These are phyloP conservation scores for Veloboletus limbatus DNA, from an alignment of 1,284 basidiomycete genomes.

Conservation along the genomic window DNA sequence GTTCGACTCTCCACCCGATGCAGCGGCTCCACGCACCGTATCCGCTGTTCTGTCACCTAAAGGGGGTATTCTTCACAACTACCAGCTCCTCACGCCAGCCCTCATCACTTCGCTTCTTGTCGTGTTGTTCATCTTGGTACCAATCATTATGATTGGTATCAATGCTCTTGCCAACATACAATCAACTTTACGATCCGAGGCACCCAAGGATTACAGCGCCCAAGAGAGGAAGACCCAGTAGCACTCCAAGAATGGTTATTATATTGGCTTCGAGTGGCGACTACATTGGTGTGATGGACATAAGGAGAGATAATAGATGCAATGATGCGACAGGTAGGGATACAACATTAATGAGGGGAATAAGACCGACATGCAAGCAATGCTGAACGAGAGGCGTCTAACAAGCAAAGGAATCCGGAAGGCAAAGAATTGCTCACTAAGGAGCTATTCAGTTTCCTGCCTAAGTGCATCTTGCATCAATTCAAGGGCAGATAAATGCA, in stretches of 20 bases:
- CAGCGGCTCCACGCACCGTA: slow-evolving; percentile 27
- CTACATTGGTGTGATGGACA: slow-evolving; percentile 22
- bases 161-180: slow-evolving; percentile 74
- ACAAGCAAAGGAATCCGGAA: background rate
- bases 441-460: slow-evolving; percentile 26
- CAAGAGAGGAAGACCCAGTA: slow-evolving; percentile 81
- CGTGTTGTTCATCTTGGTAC: slow-evolving; percentile 68
- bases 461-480: slow-evolving; percentile 47
- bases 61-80: slow-evolving; percentile 67
- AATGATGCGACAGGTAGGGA: slow-evolving; percentile 25
- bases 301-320: slow-evolving; percentile 26
- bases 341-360: slow-evolving; percentile 27
- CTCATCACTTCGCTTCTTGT: slow-evolving; percentile 72
- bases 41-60: slow-evolving; percentile 31
- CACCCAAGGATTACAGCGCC: slow-evolving; percentile 64
- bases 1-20: slow-evolving; percentile 26
- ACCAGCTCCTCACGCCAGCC: slow-evolving; percentile 78
- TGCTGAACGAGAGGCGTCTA: slow-evolving; percentile 16
- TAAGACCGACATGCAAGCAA: slow-evolving; percentile 13
- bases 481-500: slow-evolving; percentile 67
- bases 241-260: slow-evolving; percentile 22
- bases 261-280: slow-evolving; percentile 21
- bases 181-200: slow-evolving; percentile 60
- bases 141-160: slow-evolving; percentile 66
- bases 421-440: background rate